These are phyloP conservation scores for Penicillium freii DNA, from an alignment of 2,329 filamentous ascomycete genomes.

Conservation along the genomic window DNA sequence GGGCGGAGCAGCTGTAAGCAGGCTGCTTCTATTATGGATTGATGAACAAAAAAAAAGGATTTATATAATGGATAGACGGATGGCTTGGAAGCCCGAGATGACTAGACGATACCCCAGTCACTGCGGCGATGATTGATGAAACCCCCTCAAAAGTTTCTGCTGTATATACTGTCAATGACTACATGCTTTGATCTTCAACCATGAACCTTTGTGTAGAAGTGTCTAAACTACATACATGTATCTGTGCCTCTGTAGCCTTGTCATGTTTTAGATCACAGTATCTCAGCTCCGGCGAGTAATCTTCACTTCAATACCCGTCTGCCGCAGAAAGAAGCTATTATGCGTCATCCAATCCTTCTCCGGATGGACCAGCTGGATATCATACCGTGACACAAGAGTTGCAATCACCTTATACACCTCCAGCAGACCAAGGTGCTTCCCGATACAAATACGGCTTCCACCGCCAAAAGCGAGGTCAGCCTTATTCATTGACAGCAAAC, in stretches of 20 bases:
- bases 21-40: constrained; percentile 21
- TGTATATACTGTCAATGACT: constrained; percentile 28
- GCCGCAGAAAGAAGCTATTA: constrained; percentile 60
- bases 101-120: constrained; percentile 35
- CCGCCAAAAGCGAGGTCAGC: constrained; percentile 51
- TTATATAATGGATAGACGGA: constrained; percentile 32
- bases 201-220: background rate
- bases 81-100: constrained; percentile 27
- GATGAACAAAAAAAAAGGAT: constrained; percentile 13
- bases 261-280: background rate
- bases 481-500: constrained; percentile 40
- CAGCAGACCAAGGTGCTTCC: constrained; percentile 54
- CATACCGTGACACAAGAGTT: constrained; percentile 50
- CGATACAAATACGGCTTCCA: constrained; percentile 55
- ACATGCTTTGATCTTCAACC: constrained; percentile 10
- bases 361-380: constrained; percentile 53
- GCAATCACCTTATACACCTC: constrained; percentile 61
- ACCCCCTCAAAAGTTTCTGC: constrained; percentile 25
- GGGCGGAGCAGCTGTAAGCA: constrained; percentile 39
- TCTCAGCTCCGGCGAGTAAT: constrained; percentile 6
- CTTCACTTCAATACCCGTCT: constrained; percentile 54
- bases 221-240: background rate
- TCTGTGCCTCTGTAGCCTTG: background rate
- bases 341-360: constrained; percentile 50
- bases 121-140: constrained; percentile 33